These are phyloP conservation scores for Amanita pseudoporphyria DNA, from an alignment of 768 basidiomycete species.

Conservation along the genomic window DNA sequence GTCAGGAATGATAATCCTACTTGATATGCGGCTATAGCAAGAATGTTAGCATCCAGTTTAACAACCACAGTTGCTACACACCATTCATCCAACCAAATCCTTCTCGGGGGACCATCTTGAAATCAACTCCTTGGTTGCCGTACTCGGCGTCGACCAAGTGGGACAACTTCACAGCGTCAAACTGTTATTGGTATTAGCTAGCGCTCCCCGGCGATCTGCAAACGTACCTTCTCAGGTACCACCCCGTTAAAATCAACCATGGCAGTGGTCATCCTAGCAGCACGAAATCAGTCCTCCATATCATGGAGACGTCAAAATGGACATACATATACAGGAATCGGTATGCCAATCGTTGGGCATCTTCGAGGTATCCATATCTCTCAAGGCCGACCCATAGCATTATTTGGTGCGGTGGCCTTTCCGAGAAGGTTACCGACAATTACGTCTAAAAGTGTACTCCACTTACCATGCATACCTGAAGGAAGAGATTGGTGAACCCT, in stretches of 20 bases:
- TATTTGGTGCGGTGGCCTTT: conserved; percentile 93
- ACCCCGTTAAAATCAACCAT: conserved; percentile 98
- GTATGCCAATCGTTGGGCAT: conserved; percentile 89
- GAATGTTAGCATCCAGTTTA: conserved; percentile 2
- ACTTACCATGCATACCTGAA: conserved; percentile 57
- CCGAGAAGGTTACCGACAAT: neutral
- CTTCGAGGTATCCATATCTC: conserved; percentile 90
- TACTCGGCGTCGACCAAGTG: conserved; percentile 98
- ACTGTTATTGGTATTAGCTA: conserved; percentile 30
- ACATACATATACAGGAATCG: conserved; percentile 92
- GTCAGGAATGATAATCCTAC: conserved; percentile 93
- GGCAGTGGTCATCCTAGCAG: conserved; percentile 78
- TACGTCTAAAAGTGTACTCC: neutral
- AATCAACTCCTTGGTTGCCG: conserved; percentile 93
- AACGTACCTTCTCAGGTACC: conserved; percentile 87
- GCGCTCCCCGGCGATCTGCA: neutral
- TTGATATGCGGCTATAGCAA: conserved; percentile 75
- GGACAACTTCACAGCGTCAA: conserved; percentile 92
- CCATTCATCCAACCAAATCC: conserved; percentile 99
- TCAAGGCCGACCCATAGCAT: conserved; percentile 98
- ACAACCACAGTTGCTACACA: conserved; percentile 26
- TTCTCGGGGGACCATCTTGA: conserved; percentile 94
- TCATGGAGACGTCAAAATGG: neutral
- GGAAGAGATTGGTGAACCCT: conserved; percentile 11
- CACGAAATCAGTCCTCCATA: neutral